Evolutionary conservation across 2,329 filamentous ascomycete genomes (phyloP).

Genomic region (Monilinia fructigena): DNA sequence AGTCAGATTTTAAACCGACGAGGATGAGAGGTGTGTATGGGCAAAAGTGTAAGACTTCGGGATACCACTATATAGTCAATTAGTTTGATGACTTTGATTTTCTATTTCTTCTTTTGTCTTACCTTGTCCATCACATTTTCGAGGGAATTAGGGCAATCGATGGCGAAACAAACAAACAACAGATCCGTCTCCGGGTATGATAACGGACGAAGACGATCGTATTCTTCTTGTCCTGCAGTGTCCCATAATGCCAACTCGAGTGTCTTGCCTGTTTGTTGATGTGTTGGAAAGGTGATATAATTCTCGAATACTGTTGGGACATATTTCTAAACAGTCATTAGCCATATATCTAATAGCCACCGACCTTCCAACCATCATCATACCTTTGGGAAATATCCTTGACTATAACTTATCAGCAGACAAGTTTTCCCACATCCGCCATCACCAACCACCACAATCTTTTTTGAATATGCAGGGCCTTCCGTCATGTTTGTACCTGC

Average conservation of each 20-base stretch:
- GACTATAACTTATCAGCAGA: constrained; percentile 95
- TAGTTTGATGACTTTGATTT: constrained; percentile 14
- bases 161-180: constrained; percentile 98
- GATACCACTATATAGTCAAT: constrained; percentile 76
- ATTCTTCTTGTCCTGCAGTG: constrained; percentile 97
- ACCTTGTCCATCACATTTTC: constrained; percentile 99
- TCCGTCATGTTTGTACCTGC: constrained; percentile 84
- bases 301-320: constrained; percentile 99
- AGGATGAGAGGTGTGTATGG: constrained; percentile 95
- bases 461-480: constrained; percentile 93
- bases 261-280: constrained; percentile 83
- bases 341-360: constrained; percentile 33
- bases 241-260: constrained; percentile 98
- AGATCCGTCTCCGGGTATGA: constrained; percentile 98
- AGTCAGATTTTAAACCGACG: constrained; percentile 93
- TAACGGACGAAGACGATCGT: constrained; percentile 89
- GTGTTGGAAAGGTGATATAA: constrained; percentile 96
- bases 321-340: constrained; percentile 72
- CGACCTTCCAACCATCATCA: constrained; percentile 12
- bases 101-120: constrained; percentile 35
- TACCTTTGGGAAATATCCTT: constrained; percentile 99
- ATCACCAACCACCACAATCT: constrained; percentile 97
- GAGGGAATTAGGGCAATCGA: constrained; percentile 96
- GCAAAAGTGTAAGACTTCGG: constrained; percentile 98
- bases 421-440: constrained; percentile 99